These are phyloP conservation scores for Cytospora schulzeri DNA, from an alignment of 2,329 filamentous ascomycete genomes.

Conservation along the genomic window DNA sequence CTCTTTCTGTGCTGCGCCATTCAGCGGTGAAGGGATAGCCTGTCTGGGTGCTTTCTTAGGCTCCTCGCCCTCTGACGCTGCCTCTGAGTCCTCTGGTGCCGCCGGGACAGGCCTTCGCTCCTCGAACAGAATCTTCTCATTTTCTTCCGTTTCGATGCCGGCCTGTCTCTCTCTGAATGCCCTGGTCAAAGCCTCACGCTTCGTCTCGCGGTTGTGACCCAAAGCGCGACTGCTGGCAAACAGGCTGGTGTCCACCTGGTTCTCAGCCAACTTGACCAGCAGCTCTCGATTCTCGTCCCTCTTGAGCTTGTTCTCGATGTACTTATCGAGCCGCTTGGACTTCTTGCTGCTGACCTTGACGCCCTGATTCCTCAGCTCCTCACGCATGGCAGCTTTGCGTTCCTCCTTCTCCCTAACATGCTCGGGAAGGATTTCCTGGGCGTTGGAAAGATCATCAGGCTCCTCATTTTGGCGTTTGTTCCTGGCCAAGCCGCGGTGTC, in stretches of 20 bases:
- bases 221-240: conserved; percentile 78
- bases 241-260: conserved; percentile 79
- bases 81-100: conserved; percentile 15
- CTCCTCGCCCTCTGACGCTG: conserved; percentile 35
- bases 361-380: conserved; percentile 54
- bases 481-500: conserved; percentile 69
- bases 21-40: neutral
- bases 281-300: conserved; percentile 90
- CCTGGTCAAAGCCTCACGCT: conserved; percentile 66
- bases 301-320: conserved; percentile 84
- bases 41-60: conserved; percentile 31
- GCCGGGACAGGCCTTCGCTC: conserved; percentile 40
- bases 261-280: conserved; percentile 77
- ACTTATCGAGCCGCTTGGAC: conserved; percentile 68
- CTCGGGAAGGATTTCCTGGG: conserved; percentile 51
- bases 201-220: conserved; percentile 71
- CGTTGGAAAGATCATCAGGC: conserved; percentile 56
- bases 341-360: conserved; percentile 65
- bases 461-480: conserved; percentile 48
- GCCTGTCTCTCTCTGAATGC: conserved; percentile 66
- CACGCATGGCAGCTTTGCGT: conserved; percentile 57
- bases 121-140: conserved; percentile 57
- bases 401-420: conserved; percentile 52
- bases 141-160: conserved; percentile 58
- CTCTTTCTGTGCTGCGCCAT: neutral